Evolutionary conservation across 352 stramenopile species (phyloP), one percentile per base, ranked within the genome.

Genomic region (Pythium rhizo-oryzae): DNA sequence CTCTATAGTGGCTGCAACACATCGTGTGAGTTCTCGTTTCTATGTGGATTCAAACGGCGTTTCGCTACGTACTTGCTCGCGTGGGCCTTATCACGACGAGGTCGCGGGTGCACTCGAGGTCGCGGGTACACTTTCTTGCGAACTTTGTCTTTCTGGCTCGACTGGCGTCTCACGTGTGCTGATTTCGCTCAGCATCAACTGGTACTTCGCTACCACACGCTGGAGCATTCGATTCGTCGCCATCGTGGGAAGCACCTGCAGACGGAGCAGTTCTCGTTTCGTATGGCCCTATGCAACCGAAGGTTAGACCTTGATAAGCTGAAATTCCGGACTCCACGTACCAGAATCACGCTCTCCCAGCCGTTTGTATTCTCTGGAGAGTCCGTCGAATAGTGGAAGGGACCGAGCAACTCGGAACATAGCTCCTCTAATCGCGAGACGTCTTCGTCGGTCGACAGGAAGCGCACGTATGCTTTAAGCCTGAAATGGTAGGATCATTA

Each of bases 141-240:
- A 16, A 25, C 8, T 13, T 52, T 57, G 5, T 23, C n/a, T 8
- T 6, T 52, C 19, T 21, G 24, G 21, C 28, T 54, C 24, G 15
- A 55, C 30, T 46, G 23, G 21, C 12, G 15, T 49, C 28, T 90
- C 79, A 33, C 77, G 77, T 0, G 69, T 55, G 11, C 82, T 76
- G 41, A 91, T 91, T 54, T 95, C 87, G 52, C 81, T 84, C 46
- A 94, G 66, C 82, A 94, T 92, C 21, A 93, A 72, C 64, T 94
- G 82, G 62, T 90, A 96, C 68, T 94, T 94, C 30, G 81, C 81
- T 43, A 93, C 86, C 15, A 96, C 79, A n/a, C 86, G 89, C 70
- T 96, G 89, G 13, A 96, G 76, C 53, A 84, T 79, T 37, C 86
- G 86, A 63, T 96, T 94, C 12, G 79, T 74, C 25, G 86, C 87